Evolutionary conservation across 2,329 filamentous ascomycete species (phyloP).

Genomic region (Diaporthe batatas): DNA sequence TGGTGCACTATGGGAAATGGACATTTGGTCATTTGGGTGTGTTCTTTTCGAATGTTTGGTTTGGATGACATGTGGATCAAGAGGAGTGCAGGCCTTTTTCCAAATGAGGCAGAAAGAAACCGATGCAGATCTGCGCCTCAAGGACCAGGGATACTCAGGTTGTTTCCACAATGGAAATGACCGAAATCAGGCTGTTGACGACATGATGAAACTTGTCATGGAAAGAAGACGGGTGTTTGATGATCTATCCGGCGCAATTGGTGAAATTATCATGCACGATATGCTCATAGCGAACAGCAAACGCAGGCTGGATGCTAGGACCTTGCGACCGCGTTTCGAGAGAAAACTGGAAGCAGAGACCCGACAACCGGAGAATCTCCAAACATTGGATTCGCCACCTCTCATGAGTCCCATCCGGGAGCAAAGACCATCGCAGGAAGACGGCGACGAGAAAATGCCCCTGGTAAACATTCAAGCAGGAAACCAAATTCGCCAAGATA

Average conservation of each 20-base stretch:
- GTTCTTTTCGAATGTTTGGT: slow-evolving; percentile 4
- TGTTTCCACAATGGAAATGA: not conserved
- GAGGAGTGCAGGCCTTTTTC: not conserved
- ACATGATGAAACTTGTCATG: not conserved
- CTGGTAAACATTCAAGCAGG: not conserved
- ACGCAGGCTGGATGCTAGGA: not conserved
- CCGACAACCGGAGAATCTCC: no score
- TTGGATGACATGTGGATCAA: not conserved
- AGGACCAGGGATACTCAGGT: not conserved
- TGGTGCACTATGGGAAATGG: not conserved
- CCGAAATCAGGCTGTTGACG: not conserved
- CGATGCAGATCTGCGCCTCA: not conserved
- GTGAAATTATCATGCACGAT: not conserved
- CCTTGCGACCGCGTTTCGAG: not conserved
- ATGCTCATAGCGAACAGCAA: not conserved
- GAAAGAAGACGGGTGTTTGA: not conserved
- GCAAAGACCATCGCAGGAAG: not conserved
- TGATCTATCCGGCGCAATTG: not conserved
- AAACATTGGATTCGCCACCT: no score
- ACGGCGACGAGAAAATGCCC: not conserved
- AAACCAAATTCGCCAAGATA: no score
- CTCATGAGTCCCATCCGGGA: no score
- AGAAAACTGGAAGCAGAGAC: no score
- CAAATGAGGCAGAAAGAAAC: not conserved
- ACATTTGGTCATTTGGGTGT: not conserved